Evolutionary conservation across 257 asterid species (phyloP), one percentile per base, ranked within the genome.

Genomic region (Jacaranda copaia): DNA sequence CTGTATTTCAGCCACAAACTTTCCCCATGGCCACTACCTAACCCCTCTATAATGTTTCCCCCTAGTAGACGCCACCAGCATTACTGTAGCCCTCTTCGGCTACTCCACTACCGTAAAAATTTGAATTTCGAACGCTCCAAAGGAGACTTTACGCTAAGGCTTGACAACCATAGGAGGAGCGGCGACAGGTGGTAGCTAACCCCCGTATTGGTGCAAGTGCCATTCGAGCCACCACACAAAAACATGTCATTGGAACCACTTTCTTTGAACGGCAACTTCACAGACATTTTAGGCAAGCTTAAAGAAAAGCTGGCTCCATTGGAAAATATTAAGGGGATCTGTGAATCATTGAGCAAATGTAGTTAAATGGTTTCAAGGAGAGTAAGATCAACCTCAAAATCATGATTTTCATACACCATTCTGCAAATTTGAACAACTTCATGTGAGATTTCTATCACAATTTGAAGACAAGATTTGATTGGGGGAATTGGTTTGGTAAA

Each of bases 1-100:
- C 20, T 84, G 51, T 53, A 83, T 83, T 73, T 83, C 87, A 0
- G 87, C 87, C 20, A 84, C 87, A 40, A 83, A 83, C 80, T 80
- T 83, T 52, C 87, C 87, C 87, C 87, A 83, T 40, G 87, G 87
- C 73, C 87, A 79, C 70, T 52, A 79, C 74, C 87, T 42, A 14
- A 84, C 87, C 10, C 87, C 87, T 40, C 87, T 40, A 74, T 55
- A 84, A 10, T 70, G 87, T 55, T 39, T 58, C 83, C 73, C 77
- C 6, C 83, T 69, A 0, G 70, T 46, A 4, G 72, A 4, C 12
- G 20, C 35, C 15, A 46, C 68, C 46, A 8, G 15, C 20, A 14
- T 6, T 39, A 13, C 71, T 13, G 4, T 39, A 19, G 43, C 15
- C 63, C 42, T 66, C 70, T 66, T 40, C 38, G 67, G 11, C 43